phyloP scores from a whole-genome alignment of 75 land plant species.

The Isoetes taiwanensis region DNA sequence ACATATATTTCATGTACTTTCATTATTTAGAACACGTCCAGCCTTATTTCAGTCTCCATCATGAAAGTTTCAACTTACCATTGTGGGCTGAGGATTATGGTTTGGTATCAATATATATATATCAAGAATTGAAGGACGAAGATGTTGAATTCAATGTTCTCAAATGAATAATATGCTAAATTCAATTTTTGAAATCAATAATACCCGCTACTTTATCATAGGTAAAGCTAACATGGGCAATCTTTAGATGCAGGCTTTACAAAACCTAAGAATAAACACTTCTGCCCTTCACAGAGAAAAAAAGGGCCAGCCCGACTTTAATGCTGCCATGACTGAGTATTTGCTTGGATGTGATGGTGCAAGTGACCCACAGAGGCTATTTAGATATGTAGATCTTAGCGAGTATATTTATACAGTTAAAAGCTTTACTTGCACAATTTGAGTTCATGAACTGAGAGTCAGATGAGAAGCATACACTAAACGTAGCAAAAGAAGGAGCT shows the following conservation, averaged over 20 bases:
- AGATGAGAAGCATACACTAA: too few relatives aligned
- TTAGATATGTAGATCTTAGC: conserved; percentile 71
- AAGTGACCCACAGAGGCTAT: conserved; percentile 43
- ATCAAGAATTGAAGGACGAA: conserved; percentile 83
- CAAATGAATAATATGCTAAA: too few relatives aligned
- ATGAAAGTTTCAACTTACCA: conserved; percentile 52
- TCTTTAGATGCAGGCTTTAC: conserved; percentile 54
- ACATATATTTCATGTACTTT: too few relatives aligned
- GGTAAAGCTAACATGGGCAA: too few relatives aligned
- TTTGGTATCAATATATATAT: conserved; percentile 70
- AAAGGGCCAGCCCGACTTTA: conserved; percentile 79
- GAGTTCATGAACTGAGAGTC: too few relatives aligned
- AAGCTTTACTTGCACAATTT: too few relatives aligned
- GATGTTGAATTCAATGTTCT: too few relatives aligned
- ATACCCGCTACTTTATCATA: too few relatives aligned
- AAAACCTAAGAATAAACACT: conserved; percentile 70
- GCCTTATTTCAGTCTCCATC: conserved; percentile 47
- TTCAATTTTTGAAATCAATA: too few relatives aligned
- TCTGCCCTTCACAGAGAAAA: conserved; percentile 70
- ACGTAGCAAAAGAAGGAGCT: too few relatives aligned
- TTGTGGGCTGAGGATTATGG: conserved; percentile 79
- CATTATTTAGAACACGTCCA: too few relatives aligned
- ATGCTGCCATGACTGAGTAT: conserved; percentile 92
- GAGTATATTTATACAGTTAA: too few relatives aligned
- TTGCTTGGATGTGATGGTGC: conserved; percentile 84